Percentiles rank a stretch among this genome's conserved stretches.
phyloP scores from a whole-genome alignment of 306 rosid genomes.

The Purshia tridentata region DNA sequence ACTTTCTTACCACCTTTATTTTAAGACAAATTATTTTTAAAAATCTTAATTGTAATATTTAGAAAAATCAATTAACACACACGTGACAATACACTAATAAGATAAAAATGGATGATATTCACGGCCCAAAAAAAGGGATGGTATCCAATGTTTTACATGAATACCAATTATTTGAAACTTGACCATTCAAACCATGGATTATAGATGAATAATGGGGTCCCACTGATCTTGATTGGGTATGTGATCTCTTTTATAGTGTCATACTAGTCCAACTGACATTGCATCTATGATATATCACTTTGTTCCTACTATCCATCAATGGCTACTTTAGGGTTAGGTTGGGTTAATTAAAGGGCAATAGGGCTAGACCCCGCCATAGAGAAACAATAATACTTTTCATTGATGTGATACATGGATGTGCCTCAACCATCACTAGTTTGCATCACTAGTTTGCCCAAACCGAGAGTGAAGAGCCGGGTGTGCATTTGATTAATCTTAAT shows the following conservation, averaged over 20 bases:
- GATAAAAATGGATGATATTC: no score
- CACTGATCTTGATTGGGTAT: slow-evolving; percentile 23
- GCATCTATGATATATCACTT: slow-evolving; percentile 1
- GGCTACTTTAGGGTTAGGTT: slow-evolving; percentile 37
- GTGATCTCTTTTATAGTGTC: slow-evolving; percentile 17
- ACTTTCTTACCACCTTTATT: no score
- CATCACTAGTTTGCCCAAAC: slow-evolving; percentile 18
- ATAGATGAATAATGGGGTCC: slow-evolving; percentile 37
- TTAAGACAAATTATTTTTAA: no score
- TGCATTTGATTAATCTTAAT: not conserved
- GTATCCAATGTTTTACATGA: slow-evolving; percentile 63
- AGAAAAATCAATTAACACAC: no score
- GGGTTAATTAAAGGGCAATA: slow-evolving; percentile 22
- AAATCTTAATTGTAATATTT: no score
- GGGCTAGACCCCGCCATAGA: slow-evolving; percentile 39
- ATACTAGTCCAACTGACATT: slow-evolving; percentile 34
- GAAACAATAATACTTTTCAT: slow-evolving; percentile 43
- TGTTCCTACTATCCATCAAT: slow-evolving; percentile 34
- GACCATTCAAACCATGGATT: slow-evolving; percentile 74
- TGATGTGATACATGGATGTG: slow-evolving; percentile 52
- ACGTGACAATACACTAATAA: no score
- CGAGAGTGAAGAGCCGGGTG: not conserved
- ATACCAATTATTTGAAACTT: slow-evolving; percentile 70
- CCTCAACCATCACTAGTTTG: slow-evolving; percentile 28
- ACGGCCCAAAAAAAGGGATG: no score